These are phyloP conservation scores for Botryotinia globosa DNA, from an alignment of 2,329 filamentous ascomycete species.

Conservation along the genomic window DNA sequence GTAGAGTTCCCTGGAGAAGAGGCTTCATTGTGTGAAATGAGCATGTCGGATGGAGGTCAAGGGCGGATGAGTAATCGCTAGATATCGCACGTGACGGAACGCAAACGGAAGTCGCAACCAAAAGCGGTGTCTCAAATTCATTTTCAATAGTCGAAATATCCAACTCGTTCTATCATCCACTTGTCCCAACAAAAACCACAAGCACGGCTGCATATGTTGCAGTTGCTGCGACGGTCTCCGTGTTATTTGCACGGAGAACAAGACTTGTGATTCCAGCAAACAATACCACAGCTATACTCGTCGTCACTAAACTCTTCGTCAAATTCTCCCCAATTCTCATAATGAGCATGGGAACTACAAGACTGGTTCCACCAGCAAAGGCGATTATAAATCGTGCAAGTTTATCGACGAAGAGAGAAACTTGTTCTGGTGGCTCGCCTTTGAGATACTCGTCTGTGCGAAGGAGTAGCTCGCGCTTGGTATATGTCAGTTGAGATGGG, in stretches of 20 bases:
- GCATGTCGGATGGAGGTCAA: neutral
- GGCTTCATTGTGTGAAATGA: neutral
- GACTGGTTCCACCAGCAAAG: neutral
- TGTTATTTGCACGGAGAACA: neutral
- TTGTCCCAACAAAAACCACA: neutral
- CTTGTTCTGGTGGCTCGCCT: neutral
- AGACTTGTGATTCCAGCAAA: conserved; percentile 3
- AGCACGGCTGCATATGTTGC: neutral
- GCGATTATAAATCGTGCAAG: neutral
- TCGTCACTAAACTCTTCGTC: neutral
- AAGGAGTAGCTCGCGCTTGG: neutral
- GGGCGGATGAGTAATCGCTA: too few relatives aligned
- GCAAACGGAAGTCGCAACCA: neutral
- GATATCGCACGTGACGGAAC: neutral
- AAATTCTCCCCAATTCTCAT: conserved; percentile 7
- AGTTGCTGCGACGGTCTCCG: neutral
- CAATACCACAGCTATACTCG: neutral
- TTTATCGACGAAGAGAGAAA: neutral
- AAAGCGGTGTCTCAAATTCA: neutral
- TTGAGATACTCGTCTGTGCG: neutral
- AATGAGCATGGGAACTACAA: neutral
- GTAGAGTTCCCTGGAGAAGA: neutral
- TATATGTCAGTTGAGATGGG: neutral
- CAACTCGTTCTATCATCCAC: neutral
- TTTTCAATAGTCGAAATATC: neutral